A percentile compares a stretch with the other conserved stretches of the same genome.
Conservation (phyloP, 192 early-diverging fungal species). For the Coemansia sp. region DNA sequence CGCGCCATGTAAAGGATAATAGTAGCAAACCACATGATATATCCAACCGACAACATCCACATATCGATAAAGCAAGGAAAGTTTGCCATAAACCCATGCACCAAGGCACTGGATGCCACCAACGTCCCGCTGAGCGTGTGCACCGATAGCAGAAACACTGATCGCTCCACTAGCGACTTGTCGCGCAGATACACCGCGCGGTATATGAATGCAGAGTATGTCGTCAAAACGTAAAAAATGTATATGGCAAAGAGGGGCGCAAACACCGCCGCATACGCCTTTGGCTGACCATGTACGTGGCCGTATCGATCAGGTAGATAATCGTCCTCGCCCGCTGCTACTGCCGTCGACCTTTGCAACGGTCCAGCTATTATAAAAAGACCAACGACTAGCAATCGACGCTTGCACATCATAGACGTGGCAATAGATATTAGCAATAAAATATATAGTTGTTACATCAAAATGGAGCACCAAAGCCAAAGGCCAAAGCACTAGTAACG, state of each 20-base stretch:
- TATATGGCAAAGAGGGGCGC: conserved; percentile 22
- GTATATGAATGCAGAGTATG: conserved; percentile 29
- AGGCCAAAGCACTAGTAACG: background rate
- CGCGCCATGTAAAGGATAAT: conserved; percentile 35
- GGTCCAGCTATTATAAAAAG: background rate
- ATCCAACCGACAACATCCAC: conserved; percentile 22
- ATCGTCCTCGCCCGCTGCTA: background rate
- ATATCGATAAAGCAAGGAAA: conserved; percentile 42
- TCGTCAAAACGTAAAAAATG: conserved; percentile 14
- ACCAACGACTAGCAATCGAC: background rate
- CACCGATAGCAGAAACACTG: conserved; percentile 23
- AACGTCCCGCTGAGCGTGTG: conserved; percentile 12
- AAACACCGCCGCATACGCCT: conserved; percentile 18
- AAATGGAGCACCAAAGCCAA: background rate
- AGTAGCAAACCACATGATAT: conserved; percentile 18
- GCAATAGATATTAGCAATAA: background rate
- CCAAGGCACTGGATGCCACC: conserved; percentile 14
- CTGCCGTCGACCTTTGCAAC: background rate
- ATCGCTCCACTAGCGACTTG: conserved; percentile 31
- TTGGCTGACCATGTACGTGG: background rate
- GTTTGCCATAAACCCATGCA: conserved; percentile 20
- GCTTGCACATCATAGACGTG: background rate
- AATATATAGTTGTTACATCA: background rate
- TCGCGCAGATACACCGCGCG: conserved; percentile 28
- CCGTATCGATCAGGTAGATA: background rate